Percentiles rank a stretch among this genome's conserved stretches.
Conservation (phyloP, 169 alveolate species). For the Plasmodium vivax region DNA sequence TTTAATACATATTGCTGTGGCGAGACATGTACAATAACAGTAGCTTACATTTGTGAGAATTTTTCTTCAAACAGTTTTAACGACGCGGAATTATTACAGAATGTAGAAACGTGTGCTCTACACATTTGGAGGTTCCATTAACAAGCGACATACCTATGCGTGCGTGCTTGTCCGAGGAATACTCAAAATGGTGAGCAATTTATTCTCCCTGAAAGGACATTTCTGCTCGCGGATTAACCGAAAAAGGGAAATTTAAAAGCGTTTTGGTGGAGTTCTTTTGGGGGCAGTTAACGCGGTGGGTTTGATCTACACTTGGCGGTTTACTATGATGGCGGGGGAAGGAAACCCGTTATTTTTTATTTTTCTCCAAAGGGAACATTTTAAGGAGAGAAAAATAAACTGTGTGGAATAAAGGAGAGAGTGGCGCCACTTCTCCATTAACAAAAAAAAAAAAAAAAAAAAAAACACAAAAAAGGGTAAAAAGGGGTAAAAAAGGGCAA, state of each 20-base stretch:
- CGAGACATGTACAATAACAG: background rate
- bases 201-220: background rate
- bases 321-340: background rate
- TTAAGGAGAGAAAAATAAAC: background rate
- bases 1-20: background rate
- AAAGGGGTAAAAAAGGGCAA: background rate
- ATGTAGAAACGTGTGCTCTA: background rate
- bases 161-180: background rate
- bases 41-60: background rate
- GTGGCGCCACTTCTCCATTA: background rate
- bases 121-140: background rate
- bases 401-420: background rate
- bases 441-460: background rate
- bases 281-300: background rate
- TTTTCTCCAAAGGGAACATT: background rate
- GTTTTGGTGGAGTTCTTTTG: background rate
- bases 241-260: background rate
- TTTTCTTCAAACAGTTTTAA: background rate
- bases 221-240: background rate
- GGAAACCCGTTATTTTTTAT: background rate
- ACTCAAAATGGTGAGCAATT: background rate
- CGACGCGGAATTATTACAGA: background rate
- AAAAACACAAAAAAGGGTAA: background rate
- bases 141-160: background rate
- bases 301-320: background rate